Percentiles rank a stretch among this genome's conserved stretches.
Conservation (phyloP, 2,329 filamentous ascomycete genomes). For the Neofusicoccum umdonicola region DNA sequence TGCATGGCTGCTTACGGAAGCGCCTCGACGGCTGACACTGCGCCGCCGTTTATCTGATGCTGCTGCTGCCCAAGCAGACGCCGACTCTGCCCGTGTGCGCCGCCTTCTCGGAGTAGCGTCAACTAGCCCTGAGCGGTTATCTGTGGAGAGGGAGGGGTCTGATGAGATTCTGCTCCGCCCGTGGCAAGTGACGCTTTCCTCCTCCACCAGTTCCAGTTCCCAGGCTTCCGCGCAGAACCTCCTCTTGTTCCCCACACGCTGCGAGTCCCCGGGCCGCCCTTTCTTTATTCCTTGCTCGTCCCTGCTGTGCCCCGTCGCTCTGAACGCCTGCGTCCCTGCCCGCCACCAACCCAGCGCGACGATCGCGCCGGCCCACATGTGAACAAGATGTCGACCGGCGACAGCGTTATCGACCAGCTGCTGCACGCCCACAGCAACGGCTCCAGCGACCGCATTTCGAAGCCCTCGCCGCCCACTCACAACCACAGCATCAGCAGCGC, state of each 20-base stretch:
- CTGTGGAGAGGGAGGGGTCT: slow-evolving; percentile 6
- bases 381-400: slow-evolving; percentile 7
- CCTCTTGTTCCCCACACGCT: too few relatives aligned
- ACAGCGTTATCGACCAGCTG: background rate
- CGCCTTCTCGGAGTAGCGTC: background rate
- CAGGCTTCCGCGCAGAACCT: background rate
- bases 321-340: background rate
- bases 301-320: background rate
- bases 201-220: background rate
- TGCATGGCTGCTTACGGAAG: slow-evolving; percentile 13
- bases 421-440: slow-evolving; percentile 16
- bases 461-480: slow-evolving; percentile 8
- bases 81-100: background rate
- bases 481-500: slow-evolving; percentile 12
- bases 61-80: background rate
- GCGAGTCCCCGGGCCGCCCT: too few relatives aligned
- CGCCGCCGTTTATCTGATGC: slow-evolving; percentile 11
- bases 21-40: slow-evolving; percentile 3
- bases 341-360: background rate
- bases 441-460: slow-evolving; percentile 6
- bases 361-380: background rate
- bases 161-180: background rate
- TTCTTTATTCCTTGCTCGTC: background rate
- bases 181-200: background rate
- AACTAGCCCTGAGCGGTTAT: slow-evolving; percentile 2